These are phyloP conservation scores for Petunia secreta DNA, from an alignment of 257 asterid genomes.

Conservation along the genomic window DNA sequence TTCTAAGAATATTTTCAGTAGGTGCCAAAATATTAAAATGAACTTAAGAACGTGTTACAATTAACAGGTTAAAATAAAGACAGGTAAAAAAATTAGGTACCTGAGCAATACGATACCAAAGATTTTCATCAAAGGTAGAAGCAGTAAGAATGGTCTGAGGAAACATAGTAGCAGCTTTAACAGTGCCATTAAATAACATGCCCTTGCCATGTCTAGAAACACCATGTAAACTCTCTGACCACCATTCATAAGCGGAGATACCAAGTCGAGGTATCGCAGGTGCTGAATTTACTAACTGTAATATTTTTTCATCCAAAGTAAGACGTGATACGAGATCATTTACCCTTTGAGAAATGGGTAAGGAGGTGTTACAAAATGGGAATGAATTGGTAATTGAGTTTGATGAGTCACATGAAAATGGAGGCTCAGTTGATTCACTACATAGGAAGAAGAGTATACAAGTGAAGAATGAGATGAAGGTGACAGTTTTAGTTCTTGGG, in stretches of 20 bases:
- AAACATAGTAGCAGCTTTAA: constrained; percentile 62
- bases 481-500: not conserved
- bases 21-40: too few relatives aligned
- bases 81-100: constrained; percentile 13
- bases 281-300: constrained; percentile 60
- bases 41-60: too few relatives aligned
- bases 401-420: constrained; percentile 63
- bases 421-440: constrained; percentile 39
- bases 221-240: constrained; percentile 84
- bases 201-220: constrained; percentile 64
- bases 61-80: too few relatives aligned
- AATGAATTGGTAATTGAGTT: constrained; percentile 41
- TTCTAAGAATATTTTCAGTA: too few relatives aligned
- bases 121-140: constrained; percentile 39
- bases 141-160: constrained; percentile 55
- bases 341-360: constrained; percentile 43
- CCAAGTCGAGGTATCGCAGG: constrained; percentile 65
- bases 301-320: constrained; percentile 64
- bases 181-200: constrained; percentile 45
- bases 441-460: not conserved
- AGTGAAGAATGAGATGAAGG: not conserved
- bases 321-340: constrained; percentile 62
- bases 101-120: constrained; percentile 45
- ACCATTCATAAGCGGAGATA: constrained; percentile 74
- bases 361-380: constrained; percentile 54